Conservation (phyloP, 768 basidiomycete species). For the Butyriboletus loyo region DNA sequence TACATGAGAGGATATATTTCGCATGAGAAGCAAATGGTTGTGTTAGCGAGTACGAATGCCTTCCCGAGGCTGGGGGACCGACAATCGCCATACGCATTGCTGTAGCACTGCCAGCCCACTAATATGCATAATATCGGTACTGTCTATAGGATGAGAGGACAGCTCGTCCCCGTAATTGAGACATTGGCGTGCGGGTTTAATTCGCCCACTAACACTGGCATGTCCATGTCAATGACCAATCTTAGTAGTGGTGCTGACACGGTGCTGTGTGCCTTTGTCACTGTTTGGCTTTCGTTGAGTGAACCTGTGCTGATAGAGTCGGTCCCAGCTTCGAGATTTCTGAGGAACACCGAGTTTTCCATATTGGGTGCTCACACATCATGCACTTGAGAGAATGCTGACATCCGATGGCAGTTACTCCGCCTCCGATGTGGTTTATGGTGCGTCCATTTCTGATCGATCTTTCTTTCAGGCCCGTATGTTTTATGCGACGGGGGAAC, state of each 20-base stretch:
- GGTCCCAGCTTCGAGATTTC: not conserved
- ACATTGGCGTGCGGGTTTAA: not conserved
- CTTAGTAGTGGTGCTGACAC: too few species aligned
- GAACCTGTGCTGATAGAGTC: not conserved
- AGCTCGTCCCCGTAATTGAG: not conserved
- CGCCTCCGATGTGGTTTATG: not conserved
- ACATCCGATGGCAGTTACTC: not conserved
- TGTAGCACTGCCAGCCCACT: slow-evolving; percentile 10
- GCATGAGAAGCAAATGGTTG: slow-evolving; percentile 93
- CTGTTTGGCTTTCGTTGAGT: not conserved
- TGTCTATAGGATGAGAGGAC: not conserved
- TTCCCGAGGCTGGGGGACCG: slow-evolving; percentile 76
- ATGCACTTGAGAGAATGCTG: not conserved
- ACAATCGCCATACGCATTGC: slow-evolving; percentile 43
- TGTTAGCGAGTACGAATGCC: slow-evolving; percentile 73
- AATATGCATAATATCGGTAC: not conserved
- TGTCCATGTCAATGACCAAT: too few species aligned
- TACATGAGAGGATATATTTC: slow-evolving; percentile 95
- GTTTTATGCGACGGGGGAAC: not conserved
- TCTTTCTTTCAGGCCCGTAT: not conserved
- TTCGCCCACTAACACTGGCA: not conserved
- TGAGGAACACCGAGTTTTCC: not conserved
- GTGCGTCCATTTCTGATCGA: slow-evolving; percentile 2
- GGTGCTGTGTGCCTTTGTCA: too few species aligned
- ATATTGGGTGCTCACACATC: too few species aligned